A percentile compares a stretch with the other conserved stretches of the same genome.
Conservation (phyloP, 441 rosid genomes). For the Melastoma candidum region DNA sequence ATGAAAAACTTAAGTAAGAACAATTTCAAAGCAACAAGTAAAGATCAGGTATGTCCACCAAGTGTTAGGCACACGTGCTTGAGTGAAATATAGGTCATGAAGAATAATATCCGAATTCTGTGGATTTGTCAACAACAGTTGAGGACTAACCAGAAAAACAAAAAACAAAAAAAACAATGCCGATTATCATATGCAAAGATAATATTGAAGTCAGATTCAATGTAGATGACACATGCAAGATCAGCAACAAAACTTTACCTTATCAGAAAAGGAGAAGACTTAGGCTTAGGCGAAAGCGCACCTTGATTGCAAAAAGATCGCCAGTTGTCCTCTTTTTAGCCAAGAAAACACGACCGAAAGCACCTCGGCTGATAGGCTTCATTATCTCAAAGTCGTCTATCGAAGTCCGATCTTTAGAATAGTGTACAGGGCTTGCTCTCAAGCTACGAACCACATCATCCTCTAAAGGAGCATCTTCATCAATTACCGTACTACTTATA, state of each 20-base stretch:
- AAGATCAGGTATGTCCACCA: background rate
- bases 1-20: background rate
- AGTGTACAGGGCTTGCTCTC: conserved; percentile 86
- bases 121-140: no score
- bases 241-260: background rate
- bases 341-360: conserved; percentile 96
- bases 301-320: conserved; percentile 98
- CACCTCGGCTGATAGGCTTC: conserved; percentile 98
- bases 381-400: conserved; percentile 99
- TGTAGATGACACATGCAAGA: conserved; percentile 10
- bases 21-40: background rate
- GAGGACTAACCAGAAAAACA: no score
- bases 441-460: conserved; percentile 93
- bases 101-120: no score
- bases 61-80: no score
- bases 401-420: conserved; percentile 80
- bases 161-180: no score
- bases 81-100: no score
- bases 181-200: background rate
- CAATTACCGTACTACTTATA: conserved; percentile 72
- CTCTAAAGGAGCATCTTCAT: conserved; percentile 93
- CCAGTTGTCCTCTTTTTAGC: conserved; percentile 98
- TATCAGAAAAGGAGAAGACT: conserved; percentile 3
- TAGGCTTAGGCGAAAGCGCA: conserved; percentile 14
- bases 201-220: background rate